These are phyloP conservation scores for Camillea tinctor DNA, from an alignment of 2,329 filamentous ascomycete species.

Conservation along the genomic window DNA sequence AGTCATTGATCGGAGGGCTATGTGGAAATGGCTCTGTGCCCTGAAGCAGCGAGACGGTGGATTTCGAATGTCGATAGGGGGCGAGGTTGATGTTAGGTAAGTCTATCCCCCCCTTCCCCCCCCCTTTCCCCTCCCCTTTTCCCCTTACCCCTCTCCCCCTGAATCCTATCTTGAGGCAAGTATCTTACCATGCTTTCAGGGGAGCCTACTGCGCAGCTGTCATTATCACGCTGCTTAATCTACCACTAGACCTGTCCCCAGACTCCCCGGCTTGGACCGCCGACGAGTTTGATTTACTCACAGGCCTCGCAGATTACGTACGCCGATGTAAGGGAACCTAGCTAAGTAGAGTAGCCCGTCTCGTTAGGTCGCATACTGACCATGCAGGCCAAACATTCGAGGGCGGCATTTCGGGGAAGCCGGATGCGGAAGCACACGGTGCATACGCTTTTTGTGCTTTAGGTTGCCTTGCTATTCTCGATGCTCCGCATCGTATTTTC, in stretches of 20 bases:
- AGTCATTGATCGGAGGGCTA: constrained; percentile 73
- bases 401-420: constrained; percentile 84
- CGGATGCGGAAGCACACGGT: constrained; percentile 88
- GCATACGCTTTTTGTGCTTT: constrained; percentile 95
- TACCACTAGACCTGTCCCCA: constrained; percentile 75
- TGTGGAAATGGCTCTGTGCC: constrained; percentile 88
- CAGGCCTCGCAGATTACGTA: constrained; percentile 76
- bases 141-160: constrained; percentile 10
- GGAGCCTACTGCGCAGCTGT: constrained; percentile 91
- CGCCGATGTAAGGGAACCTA: constrained; percentile 63
- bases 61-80: constrained; percentile 83
- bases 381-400: constrained; percentile 82
- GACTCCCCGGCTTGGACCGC: constrained; percentile 66
- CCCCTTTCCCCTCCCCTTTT: too few species aligned
- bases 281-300: constrained; percentile 66
- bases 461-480: constrained; percentile 83
- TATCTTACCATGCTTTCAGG: constrained; percentile 42
- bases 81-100: constrained; percentile 89
- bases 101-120: constrained; percentile 26
- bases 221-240: constrained; percentile 75
- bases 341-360: constrained; percentile 5
- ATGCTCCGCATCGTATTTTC: constrained; percentile 72
- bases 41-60: constrained; percentile 86
- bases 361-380: constrained; percentile 22
- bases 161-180: constrained; percentile 11